Percentiles rank a stretch among this genome's conserved stretches.
Conservation (phyloP, 192 early-diverging fungal species). For the Radiomyces spectabilis region DNA sequence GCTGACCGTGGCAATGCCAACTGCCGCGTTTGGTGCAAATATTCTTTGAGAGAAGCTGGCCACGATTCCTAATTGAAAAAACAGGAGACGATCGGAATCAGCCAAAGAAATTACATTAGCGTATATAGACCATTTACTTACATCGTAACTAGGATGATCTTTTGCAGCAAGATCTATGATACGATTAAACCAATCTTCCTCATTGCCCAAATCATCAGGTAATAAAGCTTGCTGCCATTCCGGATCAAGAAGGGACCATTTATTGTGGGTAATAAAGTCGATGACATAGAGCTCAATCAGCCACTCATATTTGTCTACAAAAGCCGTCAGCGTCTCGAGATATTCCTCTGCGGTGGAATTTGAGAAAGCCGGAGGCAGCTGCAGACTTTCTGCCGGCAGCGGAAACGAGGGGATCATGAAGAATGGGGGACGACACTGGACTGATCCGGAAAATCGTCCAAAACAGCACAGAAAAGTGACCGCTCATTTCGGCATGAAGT, state of each 20-base stretch:
- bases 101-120: neutral
- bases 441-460: too few relatives aligned
- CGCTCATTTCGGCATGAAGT: too few relatives aligned
- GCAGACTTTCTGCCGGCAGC: too few relatives aligned
- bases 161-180: slow-evolving; percentile 10
- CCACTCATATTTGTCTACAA: slow-evolving; percentile 15
- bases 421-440: too few relatives aligned
- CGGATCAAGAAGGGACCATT: slow-evolving; percentile 32
- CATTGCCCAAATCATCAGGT: neutral
- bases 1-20: slow-evolving; percentile 27
- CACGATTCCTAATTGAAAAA: too few relatives aligned
- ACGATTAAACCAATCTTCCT: neutral
- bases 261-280: slow-evolving; percentile 34
- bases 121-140: neutral
- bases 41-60: slow-evolving; percentile 36
- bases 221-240: slow-evolving; percentile 35
- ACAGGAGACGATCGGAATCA: neutral
- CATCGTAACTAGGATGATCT: slow-evolving; percentile 15
- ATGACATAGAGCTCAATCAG: slow-evolving; percentile 23
- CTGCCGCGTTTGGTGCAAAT: slow-evolving; percentile 20
- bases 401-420: too few relatives aligned
- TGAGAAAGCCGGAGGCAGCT: too few relatives aligned
- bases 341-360: slow-evolving; percentile 15
- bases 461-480: too few relatives aligned
- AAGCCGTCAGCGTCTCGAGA: neutral